Base-by-base conservation (phyloP, 2,329 filamentous ascomycete species). In the Calycina marina region DNA sequence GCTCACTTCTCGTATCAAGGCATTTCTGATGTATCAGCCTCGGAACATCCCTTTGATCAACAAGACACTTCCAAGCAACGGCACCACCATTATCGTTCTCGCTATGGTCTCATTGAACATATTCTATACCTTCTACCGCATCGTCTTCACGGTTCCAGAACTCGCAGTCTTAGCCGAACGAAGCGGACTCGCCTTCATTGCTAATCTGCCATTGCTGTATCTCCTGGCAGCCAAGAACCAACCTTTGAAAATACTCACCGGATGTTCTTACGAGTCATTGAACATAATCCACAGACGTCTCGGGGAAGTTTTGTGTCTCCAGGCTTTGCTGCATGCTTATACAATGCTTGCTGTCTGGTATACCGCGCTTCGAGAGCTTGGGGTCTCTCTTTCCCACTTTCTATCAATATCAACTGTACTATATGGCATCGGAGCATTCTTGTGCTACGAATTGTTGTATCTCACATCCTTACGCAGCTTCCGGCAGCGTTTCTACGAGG, bases 191-290 rank as follows among this genome's bases (percentile, higher is more conserved):
- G 40, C 51, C 3, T 66, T 67, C 42, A 57, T 58, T 11, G 56
- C 59, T 8, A 68, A 67, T 35, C 50, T 69, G 1, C 63, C 64
- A 3, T 51, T 66, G 24, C 57, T 78, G 3, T 78, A 79, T 48
- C 56, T 78, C 4, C 58, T 79, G 3, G 65, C 69, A 2, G 73
- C 75, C 18, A 80, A 79, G 50, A 78, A 72, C 37, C 72, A 77
- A 40, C 74, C 73, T 0, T 47, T 78, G 18, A 67, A 67, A 36
- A 43, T 60, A 2, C 54, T 79, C 12, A 77, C 72, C 0, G 72
- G 73, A 4, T 64, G 66, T 40, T 77, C 72, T 0, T 79, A 79
- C 45, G 73, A 78, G 50, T 63, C 67, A 4, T 56, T 78, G 25
- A 77, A 78, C 47, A 66, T 78, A 28, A 64, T 77, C 34, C 73